These are phyloP conservation scores for Tulasnella sp. DNA, from an alignment of 768 basidiomycete genomes.

Conservation along the genomic window DNA sequence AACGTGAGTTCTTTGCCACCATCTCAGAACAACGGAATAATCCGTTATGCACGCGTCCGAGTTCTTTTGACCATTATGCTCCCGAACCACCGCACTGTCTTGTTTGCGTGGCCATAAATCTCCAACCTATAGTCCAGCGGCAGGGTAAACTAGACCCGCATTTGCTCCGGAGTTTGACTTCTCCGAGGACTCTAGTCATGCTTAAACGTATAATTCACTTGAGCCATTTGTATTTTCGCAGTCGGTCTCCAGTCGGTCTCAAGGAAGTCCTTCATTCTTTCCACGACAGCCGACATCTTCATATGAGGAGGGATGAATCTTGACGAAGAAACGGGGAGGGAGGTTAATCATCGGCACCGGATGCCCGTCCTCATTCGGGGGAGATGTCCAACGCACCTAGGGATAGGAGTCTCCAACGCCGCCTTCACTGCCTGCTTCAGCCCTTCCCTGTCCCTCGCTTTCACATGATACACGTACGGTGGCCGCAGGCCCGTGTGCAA, in stretches of 20 bases:
- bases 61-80: too few relatives aligned
- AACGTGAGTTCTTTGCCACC: too few relatives aligned
- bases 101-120: too few relatives aligned
- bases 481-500: conserved; percentile 23
- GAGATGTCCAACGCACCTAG: neutral
- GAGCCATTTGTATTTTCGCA: neutral
- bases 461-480: conserved; percentile 34
- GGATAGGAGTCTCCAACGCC: conserved; percentile 29
- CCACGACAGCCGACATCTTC: conserved; percentile 10
- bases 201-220: neutral
- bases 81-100: too few relatives aligned
- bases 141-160: too few relatives aligned
- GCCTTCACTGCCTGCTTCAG: conserved; percentile 25
- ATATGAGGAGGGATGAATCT: conserved; percentile 9
- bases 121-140: too few relatives aligned
- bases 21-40: too few relatives aligned
- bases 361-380: too few relatives aligned
- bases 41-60: too few relatives aligned
- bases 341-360: too few relatives aligned
- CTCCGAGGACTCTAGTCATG: neutral
- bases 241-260: conserved; percentile 7
- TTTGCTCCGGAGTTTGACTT: too few relatives aligned
- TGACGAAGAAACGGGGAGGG: neutral
- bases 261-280: neutral
- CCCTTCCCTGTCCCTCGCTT: conserved; percentile 28